These are phyloP conservation scores for Salix arbutifolia DNA, from an alignment of 345 rosid species.

Conservation along the genomic window DNA sequence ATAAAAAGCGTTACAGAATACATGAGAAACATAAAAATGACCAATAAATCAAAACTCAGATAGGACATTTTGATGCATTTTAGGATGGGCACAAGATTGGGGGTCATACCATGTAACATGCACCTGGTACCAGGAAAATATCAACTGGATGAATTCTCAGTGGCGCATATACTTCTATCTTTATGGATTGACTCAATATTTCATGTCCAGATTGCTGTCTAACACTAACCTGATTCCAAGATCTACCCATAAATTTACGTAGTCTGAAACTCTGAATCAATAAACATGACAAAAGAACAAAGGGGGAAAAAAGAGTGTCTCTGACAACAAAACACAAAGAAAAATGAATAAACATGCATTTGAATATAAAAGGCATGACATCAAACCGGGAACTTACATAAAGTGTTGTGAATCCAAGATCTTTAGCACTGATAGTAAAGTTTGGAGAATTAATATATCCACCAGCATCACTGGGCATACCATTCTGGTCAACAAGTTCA, in stretches of 20 bases:
- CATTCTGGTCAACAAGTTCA: constrained; percentile 47
- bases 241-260: constrained; percentile 21
- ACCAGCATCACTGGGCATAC: constrained; percentile 33
- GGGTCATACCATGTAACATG: constrained; percentile 67
- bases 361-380: constrained; percentile 3
- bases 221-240: constrained; percentile 61
- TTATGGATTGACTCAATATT: constrained; percentile 63
- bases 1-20: constrained; percentile 6
- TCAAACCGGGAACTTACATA: constrained; percentile 51
- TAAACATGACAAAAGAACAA: too few relatives aligned
- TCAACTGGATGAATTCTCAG: constrained; percentile 68
- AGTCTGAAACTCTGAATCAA: constrained; percentile 4
- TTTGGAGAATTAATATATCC: constrained; percentile 39
- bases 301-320: too few relatives aligned
- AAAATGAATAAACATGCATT: background rate
- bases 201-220: constrained; percentile 75
- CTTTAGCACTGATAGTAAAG: constrained; percentile 61
- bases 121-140: constrained; percentile 83
- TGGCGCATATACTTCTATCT: constrained; percentile 81
- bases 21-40: constrained; percentile 9
- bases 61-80: background rate
- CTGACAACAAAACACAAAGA: constrained; percentile 2
- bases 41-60: background rate
- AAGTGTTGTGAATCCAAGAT: constrained; percentile 73
- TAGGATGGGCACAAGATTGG: background rate